These are phyloP conservation scores for Pichia kudriavzevii DNA, from an alignment of 1,139 yeast species.

Conservation along the genomic window DNA sequence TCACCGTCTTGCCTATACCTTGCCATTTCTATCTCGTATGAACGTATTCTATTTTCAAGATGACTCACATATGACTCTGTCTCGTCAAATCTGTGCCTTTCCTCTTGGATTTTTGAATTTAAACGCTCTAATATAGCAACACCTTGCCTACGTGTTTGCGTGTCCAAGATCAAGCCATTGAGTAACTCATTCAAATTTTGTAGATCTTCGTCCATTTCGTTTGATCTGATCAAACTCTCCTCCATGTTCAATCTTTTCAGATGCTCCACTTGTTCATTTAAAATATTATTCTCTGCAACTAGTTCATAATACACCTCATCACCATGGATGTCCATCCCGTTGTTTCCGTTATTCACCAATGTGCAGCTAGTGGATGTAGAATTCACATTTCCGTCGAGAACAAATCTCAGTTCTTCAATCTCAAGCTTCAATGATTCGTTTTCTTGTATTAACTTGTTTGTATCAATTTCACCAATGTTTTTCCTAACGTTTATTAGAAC, in stretches of 20 bases:
- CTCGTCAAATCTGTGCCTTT: conserved; percentile 34
- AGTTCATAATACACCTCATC: conserved; percentile 36
- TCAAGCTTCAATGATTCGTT: conserved; percentile 40
- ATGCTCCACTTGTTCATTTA: conserved; percentile 65
- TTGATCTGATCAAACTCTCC: conserved; percentile 5
- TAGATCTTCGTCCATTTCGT: conserved; percentile 3
- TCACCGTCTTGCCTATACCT: conserved; percentile 1
- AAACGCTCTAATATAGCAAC: conserved; percentile 3
- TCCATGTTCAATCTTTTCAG: conserved; percentile 48
- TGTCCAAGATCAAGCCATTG: conserved; percentile 3
- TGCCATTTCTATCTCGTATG: conserved; percentile 25
- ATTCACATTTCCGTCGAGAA: not conserved
- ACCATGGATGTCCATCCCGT: conserved; percentile 11
- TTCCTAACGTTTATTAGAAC: conserved; percentile 62
- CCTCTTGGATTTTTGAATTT: conserved; percentile 1
- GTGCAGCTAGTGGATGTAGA: too few relatives aligned
- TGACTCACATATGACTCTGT: conserved; percentile 55
- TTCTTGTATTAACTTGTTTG: conserved; percentile 41
- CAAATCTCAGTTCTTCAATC: conserved; percentile 21
- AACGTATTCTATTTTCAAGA: conserved; percentile 50
- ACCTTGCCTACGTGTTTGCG: conserved; percentile 1
- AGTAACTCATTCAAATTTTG: conserved; percentile 1
- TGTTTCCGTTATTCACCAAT: not conserved
- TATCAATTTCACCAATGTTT: conserved; percentile 34
- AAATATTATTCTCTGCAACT: conserved; percentile 52